phyloP scores from a whole-genome alignment of 1,139 yeast genomes.

The Yarrowia galli region DNA sequence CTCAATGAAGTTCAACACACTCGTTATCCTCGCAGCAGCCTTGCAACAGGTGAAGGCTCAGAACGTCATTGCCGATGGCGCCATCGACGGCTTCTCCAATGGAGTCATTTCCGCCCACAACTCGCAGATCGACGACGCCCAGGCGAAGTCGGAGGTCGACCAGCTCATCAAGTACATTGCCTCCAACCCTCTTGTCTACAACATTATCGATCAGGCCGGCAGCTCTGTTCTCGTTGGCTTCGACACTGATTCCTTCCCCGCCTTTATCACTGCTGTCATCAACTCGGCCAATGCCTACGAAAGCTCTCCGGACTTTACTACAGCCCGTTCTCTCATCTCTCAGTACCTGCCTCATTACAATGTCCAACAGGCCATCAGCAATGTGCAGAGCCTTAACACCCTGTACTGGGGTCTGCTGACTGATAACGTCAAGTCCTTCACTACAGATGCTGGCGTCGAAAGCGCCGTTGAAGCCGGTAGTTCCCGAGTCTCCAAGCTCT shows the following conservation, averaged over 20 bases:
- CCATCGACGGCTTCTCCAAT: conserved; percentile 26
- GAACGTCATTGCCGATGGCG: conserved; percentile 32
- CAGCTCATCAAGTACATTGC: conserved; percentile 29
- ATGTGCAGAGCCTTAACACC: not conserved
- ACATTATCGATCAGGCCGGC: conserved; percentile 9
- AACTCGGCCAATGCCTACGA: not conserved
- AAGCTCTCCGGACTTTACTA: conserved; percentile 21
- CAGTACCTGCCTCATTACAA: conserved; percentile 17
- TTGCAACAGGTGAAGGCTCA: conserved; percentile 8
- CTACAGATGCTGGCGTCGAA: not conserved
- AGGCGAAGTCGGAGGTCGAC: conserved; percentile 37
- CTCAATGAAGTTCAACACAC: conserved; percentile 18
- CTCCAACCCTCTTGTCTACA: conserved; percentile 11
- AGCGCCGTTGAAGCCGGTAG: not conserved
- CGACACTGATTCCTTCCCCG: conserved; percentile 17
- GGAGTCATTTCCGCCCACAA: conserved; percentile 30
- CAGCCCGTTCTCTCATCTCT: conserved; percentile 14
- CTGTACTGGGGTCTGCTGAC: conserved; percentile 18
- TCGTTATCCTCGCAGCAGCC: conserved; percentile 17
- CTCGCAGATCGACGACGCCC: conserved; percentile 24
- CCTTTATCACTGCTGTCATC: conserved; percentile 18
- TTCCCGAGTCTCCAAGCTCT: conserved; percentile 1
- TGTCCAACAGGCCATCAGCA: conserved; percentile 12
- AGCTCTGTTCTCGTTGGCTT: conserved; percentile 2
- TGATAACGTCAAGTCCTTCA: not conserved